Evolutionary conservation across 2,329 filamentous ascomycete genomes (phyloP).

Genomic region (Xylariaceae sp.): DNA sequence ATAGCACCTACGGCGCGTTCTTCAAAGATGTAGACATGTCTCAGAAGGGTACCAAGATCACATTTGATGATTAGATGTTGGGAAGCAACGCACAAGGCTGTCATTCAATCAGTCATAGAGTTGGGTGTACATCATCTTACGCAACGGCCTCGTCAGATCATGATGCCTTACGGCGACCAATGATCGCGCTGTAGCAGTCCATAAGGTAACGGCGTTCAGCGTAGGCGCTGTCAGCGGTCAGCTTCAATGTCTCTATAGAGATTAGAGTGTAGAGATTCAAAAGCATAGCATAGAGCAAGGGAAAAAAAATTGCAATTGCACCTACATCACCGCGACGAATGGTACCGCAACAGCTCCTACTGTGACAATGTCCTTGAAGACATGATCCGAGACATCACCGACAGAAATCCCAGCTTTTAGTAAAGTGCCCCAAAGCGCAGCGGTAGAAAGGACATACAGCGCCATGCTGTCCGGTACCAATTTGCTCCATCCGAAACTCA

Average conservation of each 20-base stretch:
- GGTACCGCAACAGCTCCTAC: slow-evolving; percentile 49
- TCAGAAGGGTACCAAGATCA: slow-evolving; percentile 87
- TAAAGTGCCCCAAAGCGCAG: slow-evolving; percentile 37
- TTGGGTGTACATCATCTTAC: slow-evolving; percentile 9
- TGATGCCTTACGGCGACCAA: slow-evolving; percentile 25
- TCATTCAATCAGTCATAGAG: background rate
- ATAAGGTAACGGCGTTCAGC: slow-evolving; percentile 54
- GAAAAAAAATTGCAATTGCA: slow-evolving; percentile 26
- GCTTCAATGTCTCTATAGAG: background rate
- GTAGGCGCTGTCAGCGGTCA: slow-evolving; percentile 42
- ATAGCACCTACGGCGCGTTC: slow-evolving; percentile 92
- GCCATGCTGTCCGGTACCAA: slow-evolving; percentile 45
- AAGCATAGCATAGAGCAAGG: slow-evolving; percentile 17
- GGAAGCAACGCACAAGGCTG: too few species aligned
- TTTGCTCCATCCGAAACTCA: slow-evolving; percentile 38
- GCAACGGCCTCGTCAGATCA: slow-evolving; percentile 10
- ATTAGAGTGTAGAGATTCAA: background rate
- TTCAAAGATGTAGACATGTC: slow-evolving; percentile 86
- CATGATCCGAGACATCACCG: slow-evolving; percentile 32
- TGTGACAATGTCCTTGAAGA: slow-evolving; percentile 43
- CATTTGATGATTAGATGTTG: slow-evolving; percentile 61
- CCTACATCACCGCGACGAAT: slow-evolving; percentile 60
- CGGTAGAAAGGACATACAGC: slow-evolving; percentile 43
- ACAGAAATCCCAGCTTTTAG: slow-evolving; percentile 25
- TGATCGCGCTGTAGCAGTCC: slow-evolving; percentile 47